These are phyloP conservation scores for Diplodia sapinea DNA, from an alignment of 2,329 filamentous ascomycete species.

Conservation along the genomic window DNA sequence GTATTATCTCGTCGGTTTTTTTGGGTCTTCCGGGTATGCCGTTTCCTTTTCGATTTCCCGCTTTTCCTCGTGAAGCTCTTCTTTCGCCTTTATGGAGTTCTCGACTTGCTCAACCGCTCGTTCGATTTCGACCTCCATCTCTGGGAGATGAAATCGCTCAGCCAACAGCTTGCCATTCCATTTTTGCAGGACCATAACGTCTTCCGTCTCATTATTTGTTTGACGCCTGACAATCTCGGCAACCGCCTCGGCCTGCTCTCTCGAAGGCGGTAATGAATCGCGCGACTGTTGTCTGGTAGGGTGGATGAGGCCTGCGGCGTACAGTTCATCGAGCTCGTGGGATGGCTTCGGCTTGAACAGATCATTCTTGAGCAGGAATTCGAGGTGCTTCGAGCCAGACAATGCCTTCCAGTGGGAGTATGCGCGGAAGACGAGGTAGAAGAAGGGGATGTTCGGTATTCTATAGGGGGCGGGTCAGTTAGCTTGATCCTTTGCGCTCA, in stretches of 20 bases:
- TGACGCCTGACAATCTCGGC: conserved; percentile 48
- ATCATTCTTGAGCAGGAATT: conserved; percentile 77
- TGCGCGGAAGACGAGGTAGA: conserved; percentile 88
- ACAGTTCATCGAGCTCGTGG: conserved; percentile 74
- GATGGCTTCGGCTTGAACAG: conserved; percentile 71
- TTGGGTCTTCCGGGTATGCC: conserved; percentile 31
- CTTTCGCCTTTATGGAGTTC: conserved; percentile 49
- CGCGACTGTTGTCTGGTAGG: conserved; percentile 49
- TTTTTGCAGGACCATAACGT: conserved; percentile 56
- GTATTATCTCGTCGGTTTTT: conserved; percentile 8
- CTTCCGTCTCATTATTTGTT: conserved; percentile 49
- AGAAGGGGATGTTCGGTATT: conserved; percentile 93
- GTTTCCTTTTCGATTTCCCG: conserved; percentile 45
- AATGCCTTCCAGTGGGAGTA: conserved; percentile 67
- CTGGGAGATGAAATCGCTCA: conserved; percentile 55
- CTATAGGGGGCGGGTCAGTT: conserved; percentile 51
- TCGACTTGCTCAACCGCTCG: conserved; percentile 59
- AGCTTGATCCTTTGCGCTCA: conserved; percentile 25
- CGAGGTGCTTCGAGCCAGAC: conserved; percentile 80
- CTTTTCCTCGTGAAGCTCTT: conserved; percentile 46
- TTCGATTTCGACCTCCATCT: conserved; percentile 62
- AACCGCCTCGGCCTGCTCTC: conserved; percentile 48
- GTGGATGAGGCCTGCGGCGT: conserved; percentile 60
- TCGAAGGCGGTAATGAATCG: conserved; percentile 45
- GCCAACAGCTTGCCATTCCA: conserved; percentile 61